Evolutionary conservation across 2,329 filamentous ascomycete genomes (phyloP), one percentile per base, ranked within the genome.

Genomic region (Nannizzia gypsea): DNA sequence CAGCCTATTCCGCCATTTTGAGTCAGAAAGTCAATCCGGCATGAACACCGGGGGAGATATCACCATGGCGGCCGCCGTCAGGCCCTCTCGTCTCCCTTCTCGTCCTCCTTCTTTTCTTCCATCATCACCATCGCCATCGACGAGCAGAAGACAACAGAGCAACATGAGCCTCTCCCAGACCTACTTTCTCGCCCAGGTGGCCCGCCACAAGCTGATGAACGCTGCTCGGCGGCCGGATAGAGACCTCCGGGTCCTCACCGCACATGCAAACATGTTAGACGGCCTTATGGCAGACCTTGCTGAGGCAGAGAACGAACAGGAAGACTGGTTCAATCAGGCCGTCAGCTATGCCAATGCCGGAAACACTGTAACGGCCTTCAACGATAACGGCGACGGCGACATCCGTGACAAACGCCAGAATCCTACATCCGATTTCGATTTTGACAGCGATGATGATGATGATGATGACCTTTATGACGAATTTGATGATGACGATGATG

Each of bases 161-260:
- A 91, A 87, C 78, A 97, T 97, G 93, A 95, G 88, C 74, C 87
- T 97, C 79, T 95, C 92, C 28, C 90, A 96, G 78, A 97, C 92
- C 63, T 99, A 97, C 87, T 96, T 90, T 80, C 87, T 97, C 69
- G 93, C 93, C 73, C 91, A 96, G 81, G 92, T 91, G 77, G 93
- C 93, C 72, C 86, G 93, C 74, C 87, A 86, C 69, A 99, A 99
- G 90, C 90, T 99, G 71, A 90, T 90, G 66, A 83, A 82, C 65
- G 92, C 97, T 79, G 93, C 93, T 79, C 84, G 86, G 75, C 87
- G 87, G 70, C 81, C 89, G 69, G 92, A 97, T 73, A 93, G 97
- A 82, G 86, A 97, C 80, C 88, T 99, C 64, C 86, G 92, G 72
- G 84, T 95, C 52, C 87, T 99, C 63, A 93, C 99, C 68, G 93